Evolutionary conservation across 495 filamentous ascomycete genomes (phyloP), one percentile per base, ranked within the genome.

Genomic region (Annulohypoxylon moriforme): DNA sequence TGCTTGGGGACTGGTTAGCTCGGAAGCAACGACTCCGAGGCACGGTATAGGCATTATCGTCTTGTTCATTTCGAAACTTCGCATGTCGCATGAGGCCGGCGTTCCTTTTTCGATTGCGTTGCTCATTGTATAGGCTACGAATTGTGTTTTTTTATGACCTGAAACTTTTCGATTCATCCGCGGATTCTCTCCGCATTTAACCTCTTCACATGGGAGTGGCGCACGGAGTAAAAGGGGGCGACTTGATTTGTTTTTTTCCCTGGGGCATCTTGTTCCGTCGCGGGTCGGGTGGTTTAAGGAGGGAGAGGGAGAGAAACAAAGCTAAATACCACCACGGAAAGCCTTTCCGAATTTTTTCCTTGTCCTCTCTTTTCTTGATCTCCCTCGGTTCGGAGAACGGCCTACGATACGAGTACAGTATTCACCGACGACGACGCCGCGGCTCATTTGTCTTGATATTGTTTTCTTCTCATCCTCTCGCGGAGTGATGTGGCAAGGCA

Each of bases 1-100:
- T 97, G 88, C 86, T 97, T 53, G 91, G 91, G 44, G 90, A 92
- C 63, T 96, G 92, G 91, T 80, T 96, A 22, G 87, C 89, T 34
- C 86, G 89, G 50, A 92, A 90, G 74, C 86, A 86, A 72, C 79
- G 86, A 49, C 75, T 85, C 20, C 76, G 85, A 52, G 81, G 81
- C 49, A 75, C 77, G 20, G 71, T 83, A 33, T 85, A 75, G 5
- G 25, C 31, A 50, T 25, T 10, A 42, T 20, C 27, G 29, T 61
- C 22, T 47, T 56, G 8, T 56, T 73, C 34, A 33, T 11, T 61
- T 61, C 40, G 22, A 61, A 40, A 38, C 46, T 60, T 72, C 69
- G 58, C 69, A 69, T 69, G 46, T 72, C 69, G 58, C 69, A 69
- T 69, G 46, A 58, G 57, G 50, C 49, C 49, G 69, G 65, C 68